Evolutionary conservation across 2,329 filamentous ascomycete species (phyloP).

Genomic region (Parastagonospora nodorum): DNA sequence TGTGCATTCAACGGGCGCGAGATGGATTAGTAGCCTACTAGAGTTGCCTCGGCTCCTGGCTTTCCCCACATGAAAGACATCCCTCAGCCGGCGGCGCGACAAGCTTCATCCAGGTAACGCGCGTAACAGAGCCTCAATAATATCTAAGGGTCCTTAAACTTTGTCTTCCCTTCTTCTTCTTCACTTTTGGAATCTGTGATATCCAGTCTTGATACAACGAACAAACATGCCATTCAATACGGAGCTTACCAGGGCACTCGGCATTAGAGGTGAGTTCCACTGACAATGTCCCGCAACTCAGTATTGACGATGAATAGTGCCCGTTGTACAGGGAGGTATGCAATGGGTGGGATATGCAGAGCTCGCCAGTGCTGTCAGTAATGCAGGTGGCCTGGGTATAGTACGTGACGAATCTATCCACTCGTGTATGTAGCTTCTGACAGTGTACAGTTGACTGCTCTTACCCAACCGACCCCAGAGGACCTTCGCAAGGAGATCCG

Average conservation of each 20-base stretch:
- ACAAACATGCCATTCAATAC: constrained; percentile 66
- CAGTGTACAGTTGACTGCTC: constrained; percentile 66
- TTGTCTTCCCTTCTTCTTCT: constrained; percentile 1
- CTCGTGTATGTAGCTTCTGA: constrained; percentile 11
- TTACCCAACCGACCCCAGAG: constrained; percentile 91
- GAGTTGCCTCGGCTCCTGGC: constrained; percentile 33
- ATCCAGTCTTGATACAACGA: constrained; percentile 1
- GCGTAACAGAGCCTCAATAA: constrained; percentile 9
- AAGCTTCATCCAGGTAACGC: constrained; percentile 4
- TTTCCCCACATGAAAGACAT: constrained; percentile 31
- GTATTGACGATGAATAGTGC: constrained; percentile 65
- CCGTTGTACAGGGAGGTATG: constrained; percentile 86
- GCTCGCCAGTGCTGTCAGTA: constrained; percentile 70
- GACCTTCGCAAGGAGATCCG: constrained; percentile 93
- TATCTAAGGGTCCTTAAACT: neutral
- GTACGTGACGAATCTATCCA: constrained; percentile 28
- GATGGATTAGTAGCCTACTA: constrained; percentile 18
- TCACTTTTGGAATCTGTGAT: neutral
- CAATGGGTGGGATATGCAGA: constrained; percentile 84
- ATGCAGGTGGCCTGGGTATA: constrained; percentile 77
- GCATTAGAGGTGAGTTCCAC: constrained; percentile 53
- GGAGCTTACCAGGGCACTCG: constrained; percentile 64
- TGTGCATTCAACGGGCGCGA: constrained; percentile 9
- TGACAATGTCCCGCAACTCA: neutral
- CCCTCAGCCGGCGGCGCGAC: constrained; percentile 17